A percentile compares a stretch with the other conserved stretches of the same genome.
phyloP scores from a whole-genome alignment of 441 rosid species.

The Euphorbia schlechtendalii region DNA sequence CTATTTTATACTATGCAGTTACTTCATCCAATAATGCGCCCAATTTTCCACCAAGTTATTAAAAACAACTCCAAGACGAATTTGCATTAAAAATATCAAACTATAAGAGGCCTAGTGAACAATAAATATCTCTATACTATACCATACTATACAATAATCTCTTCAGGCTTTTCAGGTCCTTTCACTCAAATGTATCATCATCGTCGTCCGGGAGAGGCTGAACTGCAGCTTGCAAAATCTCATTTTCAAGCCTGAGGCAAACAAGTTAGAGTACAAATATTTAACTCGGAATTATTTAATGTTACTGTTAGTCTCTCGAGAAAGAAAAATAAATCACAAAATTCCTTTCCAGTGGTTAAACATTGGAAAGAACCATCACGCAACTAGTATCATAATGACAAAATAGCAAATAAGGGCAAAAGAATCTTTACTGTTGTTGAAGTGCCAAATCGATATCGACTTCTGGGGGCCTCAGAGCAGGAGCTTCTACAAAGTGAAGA shows the following conservation, averaged over 20 bases:
- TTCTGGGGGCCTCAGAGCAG: conserved; percentile 59
- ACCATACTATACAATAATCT: no score
- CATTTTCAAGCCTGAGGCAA: conserved; percentile 60
- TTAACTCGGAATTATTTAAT: no score
- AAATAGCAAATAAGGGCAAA: neutral
- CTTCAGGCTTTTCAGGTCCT: neutral
- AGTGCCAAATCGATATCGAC: conserved; percentile 49
- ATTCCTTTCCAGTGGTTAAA: neutral
- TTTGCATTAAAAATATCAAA: no score
- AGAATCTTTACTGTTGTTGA: conserved; percentile 48
- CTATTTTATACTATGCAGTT: no score
- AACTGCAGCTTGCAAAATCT: conserved; percentile 57
- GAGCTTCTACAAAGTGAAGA: conserved; percentile 54
- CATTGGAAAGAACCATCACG: neutral
- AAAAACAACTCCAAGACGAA: no score
- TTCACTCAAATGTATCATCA: conserved; percentile 39
- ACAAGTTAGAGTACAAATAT: neutral
- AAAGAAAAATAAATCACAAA: neutral
- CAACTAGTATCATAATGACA: neutral
- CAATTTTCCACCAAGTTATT: no score
- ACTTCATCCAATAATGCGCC: no score
- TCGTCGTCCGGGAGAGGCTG: conserved; percentile 75
- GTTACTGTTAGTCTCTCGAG: neutral
- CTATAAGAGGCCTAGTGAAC: no score
- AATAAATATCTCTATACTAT: no score